phyloP scores from a whole-genome alignment of 208 protist species.

The Trypanosoma vivax region DNA sequence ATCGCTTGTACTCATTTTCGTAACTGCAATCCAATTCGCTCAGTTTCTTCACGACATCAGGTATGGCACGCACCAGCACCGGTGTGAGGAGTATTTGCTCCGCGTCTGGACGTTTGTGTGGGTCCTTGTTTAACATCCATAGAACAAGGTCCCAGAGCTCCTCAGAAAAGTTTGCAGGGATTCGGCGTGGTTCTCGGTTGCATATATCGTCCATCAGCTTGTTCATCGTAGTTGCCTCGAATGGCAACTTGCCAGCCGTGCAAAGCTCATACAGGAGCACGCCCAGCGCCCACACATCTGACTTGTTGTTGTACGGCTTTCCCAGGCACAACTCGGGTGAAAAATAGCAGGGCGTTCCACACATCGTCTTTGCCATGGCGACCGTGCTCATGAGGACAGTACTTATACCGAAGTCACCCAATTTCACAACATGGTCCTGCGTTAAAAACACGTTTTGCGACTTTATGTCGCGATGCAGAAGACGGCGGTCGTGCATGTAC shows the following conservation, averaged over 20 bases:
- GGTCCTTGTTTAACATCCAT: slow-evolving; percentile 78
- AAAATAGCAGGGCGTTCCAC: slow-evolving; percentile 95
- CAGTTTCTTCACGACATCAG: slow-evolving; percentile 61
- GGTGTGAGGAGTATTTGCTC: slow-evolving; percentile 61
- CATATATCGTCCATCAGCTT: slow-evolving; percentile 83
- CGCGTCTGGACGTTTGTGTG: slow-evolving; percentile 69
- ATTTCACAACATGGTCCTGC: slow-evolving; percentile 73
- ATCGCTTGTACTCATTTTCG: slow-evolving; percentile 10
- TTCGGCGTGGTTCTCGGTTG: slow-evolving; percentile 57
- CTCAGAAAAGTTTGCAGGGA: slow-evolving; percentile 60
- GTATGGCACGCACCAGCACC: slow-evolving; percentile 58
- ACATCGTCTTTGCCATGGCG: slow-evolving; percentile 89
- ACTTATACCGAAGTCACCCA: slow-evolving; percentile 91
- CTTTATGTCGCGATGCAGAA: slow-evolving; percentile 92
- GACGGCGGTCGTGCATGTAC: slow-evolving; percentile 85
- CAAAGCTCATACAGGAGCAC: slow-evolving; percentile 88
- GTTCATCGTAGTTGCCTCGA: slow-evolving; percentile 81
- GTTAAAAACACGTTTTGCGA: slow-evolving; percentile 90
- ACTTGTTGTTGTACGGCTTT: slow-evolving; percentile 92
- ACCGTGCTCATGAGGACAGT: slow-evolving; percentile 83
- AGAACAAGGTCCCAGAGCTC: slow-evolving; percentile 68
- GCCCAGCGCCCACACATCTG: slow-evolving; percentile 89
- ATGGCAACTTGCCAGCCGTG: slow-evolving; percentile 58
- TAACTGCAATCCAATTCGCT: slow-evolving; percentile 1
- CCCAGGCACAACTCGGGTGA: slow-evolving; percentile 91